Percentiles rank a stretch among this genome's conserved stretches.
These are phyloP conservation scores for Haematococcus sp. DNA, from an alignment of 139 green algal species.

Conservation along the genomic window DNA sequence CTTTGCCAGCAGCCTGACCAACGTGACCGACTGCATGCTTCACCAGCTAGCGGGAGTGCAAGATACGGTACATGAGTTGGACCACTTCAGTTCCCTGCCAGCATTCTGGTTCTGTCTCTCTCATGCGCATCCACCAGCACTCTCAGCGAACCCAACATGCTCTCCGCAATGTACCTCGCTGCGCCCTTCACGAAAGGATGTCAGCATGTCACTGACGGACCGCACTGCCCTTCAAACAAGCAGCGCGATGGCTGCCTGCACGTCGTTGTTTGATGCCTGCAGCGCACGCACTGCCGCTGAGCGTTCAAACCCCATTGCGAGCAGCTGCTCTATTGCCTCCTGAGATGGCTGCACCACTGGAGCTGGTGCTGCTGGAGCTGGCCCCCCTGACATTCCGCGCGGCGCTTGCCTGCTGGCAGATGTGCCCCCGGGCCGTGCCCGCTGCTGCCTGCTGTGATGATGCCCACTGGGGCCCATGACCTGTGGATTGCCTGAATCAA, in stretches of 20 bases:
- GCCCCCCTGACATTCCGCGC: not conserved
- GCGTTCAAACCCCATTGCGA: slow-evolving; percentile 64
- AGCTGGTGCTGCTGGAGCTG: not conserved
- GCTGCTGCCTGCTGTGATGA: not conserved
- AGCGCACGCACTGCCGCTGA: slow-evolving; percentile 36
- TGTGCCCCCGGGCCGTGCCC: not conserved
- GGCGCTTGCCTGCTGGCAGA: not conserved
- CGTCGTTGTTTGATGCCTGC: slow-evolving; percentile 49
- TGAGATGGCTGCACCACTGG: slow-evolving; percentile 20
- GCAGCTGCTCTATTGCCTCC: slow-evolving; percentile 59
- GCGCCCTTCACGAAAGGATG: too few relatives aligned
- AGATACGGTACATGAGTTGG: too few relatives aligned
- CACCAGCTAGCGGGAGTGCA: too few relatives aligned
- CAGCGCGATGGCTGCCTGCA: slow-evolving; percentile 52
- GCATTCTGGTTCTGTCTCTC: too few relatives aligned
- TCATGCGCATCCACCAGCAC: too few relatives aligned
- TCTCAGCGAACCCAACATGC: too few relatives aligned
- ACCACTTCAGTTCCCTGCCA: too few relatives aligned
- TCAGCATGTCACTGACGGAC: too few relatives aligned
- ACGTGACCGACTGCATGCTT: too few relatives aligned
- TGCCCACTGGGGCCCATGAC: not conserved
- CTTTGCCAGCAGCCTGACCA: too few relatives aligned
- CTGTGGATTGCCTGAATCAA: not conserved
- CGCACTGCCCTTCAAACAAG: slow-evolving; percentile 16
- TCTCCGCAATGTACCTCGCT: too few relatives aligned